A percentile compares a stretch with the other conserved stretches of the same genome.
Evolutionary conservation across 176 grass and related monocot species (phyloP).

Genomic region (maize (Zea mays)): DNA sequence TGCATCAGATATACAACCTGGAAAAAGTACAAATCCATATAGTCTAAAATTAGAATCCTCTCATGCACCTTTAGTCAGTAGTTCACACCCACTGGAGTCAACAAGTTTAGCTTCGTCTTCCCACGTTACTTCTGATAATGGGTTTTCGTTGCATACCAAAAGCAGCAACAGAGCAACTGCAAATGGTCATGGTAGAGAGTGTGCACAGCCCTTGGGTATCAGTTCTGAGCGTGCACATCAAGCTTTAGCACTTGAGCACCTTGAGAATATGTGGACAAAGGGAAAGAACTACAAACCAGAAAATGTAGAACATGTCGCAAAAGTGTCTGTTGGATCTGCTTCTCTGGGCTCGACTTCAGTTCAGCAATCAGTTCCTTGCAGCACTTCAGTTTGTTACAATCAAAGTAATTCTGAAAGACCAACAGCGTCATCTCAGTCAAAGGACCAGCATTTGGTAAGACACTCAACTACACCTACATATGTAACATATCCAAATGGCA

Average conservation of each 20-base stretch:
- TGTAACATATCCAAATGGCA: slow-evolving; percentile 49
- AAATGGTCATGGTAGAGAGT: slow-evolving; percentile 42
- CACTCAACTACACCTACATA: slow-evolving; percentile 35
- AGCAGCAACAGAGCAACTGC: slow-evolving; percentile 37
- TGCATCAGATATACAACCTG: slow-evolving; percentile 37
- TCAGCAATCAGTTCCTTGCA: slow-evolving; percentile 43
- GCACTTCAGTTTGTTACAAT: slow-evolving; percentile 16
- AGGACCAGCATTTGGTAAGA: slow-evolving; percentile 38
- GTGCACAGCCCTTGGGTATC: slow-evolving; percentile 54
- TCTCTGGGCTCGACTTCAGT: slow-evolving; percentile 27
- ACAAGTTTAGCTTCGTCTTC: slow-evolving; percentile 27
- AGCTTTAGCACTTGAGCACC: slow-evolving; percentile 83
- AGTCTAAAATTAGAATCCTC: slow-evolving; percentile 33
- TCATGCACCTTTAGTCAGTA: slow-evolving; percentile 28
- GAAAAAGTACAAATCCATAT: slow-evolving; percentile 42
- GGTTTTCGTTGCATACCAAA: slow-evolving; percentile 43
- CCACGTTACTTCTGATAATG: not conserved
- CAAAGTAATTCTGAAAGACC: slow-evolving; percentile 34
- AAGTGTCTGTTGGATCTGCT: slow-evolving; percentile 33
- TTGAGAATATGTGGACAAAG: slow-evolving; percentile 96
- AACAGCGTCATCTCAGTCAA: slow-evolving; percentile 11
- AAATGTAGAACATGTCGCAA: slow-evolving; percentile 47
- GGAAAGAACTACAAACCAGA: slow-evolving; percentile 86
- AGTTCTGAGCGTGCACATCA: slow-evolving; percentile 51
- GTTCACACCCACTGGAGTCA: slow-evolving; percentile 45